Base-by-base conservation (phyloP, 2,329 filamentous ascomycete genomes). In the Penicillium fuscoglaucum region DNA sequence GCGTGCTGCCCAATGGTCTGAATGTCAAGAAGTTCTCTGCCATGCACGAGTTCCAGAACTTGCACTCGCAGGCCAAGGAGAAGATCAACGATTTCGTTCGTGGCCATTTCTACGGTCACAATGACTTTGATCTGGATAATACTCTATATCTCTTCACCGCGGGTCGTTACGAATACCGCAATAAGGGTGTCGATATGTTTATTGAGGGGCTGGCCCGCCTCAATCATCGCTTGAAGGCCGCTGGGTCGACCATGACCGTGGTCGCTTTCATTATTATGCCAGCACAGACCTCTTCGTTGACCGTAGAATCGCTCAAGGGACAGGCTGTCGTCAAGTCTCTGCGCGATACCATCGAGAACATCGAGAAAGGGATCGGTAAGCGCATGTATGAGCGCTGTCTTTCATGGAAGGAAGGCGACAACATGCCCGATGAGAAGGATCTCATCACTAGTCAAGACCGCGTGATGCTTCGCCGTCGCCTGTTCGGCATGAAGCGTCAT, bases 171-270 rank as follows among this genome's bases (percentile, higher is more conserved):
- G 95, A 99, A 77, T 99, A 93, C 83, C 84, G 95, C 64, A 99
- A 99, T 74, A 99, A 99, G 79, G 95, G 95, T 71, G 93, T 97
- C 10, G 95, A 99, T 77, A 98, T 99, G 95, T 99, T 98, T 77
- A 96, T 99, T 67, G 95, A 99, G 78, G 95, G 93, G 4, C 81
- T 99, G 62, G 95, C 95, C 29, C 90, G 95, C 44, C 80, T 99
- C 69, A 99, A 99, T 78, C 93, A 98, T 80, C 86, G 90, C 40
- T 86, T 99, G 72, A 98, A 98, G 84, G 78, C 79, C 52, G 78
- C 87, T 8, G 91, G 91, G 49, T 96, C 91, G 67, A 96, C 95
- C 78, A 93, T 88, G 73, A 98, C 95, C 0, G 89, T 99, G 8
- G 93, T 99, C 19, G 93, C 95, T 21, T 99, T 99, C 74, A 90